These are phyloP conservation scores for Sarocladium strictum DNA, from an alignment of 2,329 filamentous ascomycete genomes.

Conservation along the genomic window DNA sequence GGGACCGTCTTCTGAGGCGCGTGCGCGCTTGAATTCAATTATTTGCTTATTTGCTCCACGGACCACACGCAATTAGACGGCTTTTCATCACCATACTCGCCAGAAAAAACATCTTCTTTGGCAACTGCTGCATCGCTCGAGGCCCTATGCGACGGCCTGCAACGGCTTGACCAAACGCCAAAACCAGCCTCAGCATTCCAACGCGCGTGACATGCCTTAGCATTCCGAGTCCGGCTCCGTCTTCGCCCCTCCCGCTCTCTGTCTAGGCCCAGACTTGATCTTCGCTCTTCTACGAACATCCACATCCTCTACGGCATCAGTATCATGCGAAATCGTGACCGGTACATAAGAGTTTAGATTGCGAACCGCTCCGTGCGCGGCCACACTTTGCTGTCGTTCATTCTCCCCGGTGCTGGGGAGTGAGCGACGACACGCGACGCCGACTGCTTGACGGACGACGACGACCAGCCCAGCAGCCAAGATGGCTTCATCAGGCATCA, in stretches of 20 bases:
- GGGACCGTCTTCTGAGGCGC: neutral
- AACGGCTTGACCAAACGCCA: neutral
- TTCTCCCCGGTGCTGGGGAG: neutral
- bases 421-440: neutral
- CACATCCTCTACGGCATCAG: neutral
- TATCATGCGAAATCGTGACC: neutral
- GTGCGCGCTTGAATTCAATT: conserved; percentile 8
- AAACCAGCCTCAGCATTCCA: neutral
- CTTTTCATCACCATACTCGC: neutral
- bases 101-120: neutral
- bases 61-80: neutral
- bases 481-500: conserved; percentile 6
- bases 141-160: neutral
- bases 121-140: neutral
- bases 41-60: conserved; percentile 5
- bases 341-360: neutral
- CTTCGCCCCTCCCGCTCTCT: neutral
- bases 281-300: neutral
- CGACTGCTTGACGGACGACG: neutral
- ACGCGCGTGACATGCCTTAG: conserved; percentile 7
- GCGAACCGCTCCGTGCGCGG: neutral
- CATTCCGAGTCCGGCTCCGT: conserved; percentile 6
- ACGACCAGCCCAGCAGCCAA: neutral
- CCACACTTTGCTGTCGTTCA: neutral
- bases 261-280: neutral